Evolutionary conservation across 140 eudicot genomes (phyloP).

Genomic region (Flaveria floridana): DNA sequence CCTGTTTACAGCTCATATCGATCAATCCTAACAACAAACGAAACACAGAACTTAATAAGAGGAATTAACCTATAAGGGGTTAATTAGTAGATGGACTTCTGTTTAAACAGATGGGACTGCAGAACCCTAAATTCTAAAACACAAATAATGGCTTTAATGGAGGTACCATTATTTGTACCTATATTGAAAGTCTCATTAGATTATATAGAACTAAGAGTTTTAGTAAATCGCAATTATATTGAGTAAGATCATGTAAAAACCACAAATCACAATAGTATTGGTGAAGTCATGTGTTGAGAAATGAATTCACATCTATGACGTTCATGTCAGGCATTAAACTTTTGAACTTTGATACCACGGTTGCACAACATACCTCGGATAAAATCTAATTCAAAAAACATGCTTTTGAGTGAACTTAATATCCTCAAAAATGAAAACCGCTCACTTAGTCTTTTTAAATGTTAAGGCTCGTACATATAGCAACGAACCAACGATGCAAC

Average conservation of each 20-base stretch:
- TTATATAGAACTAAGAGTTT: background rate
- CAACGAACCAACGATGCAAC: background rate
- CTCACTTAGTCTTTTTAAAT: background rate
- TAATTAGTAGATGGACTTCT: background rate
- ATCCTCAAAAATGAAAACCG: background rate
- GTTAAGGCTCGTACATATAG: background rate
- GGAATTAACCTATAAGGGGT: background rate
- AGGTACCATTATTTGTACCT: background rate
- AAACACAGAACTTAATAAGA: background rate
- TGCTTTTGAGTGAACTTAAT: background rate
- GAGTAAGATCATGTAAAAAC: background rate
- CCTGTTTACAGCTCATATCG: background rate
- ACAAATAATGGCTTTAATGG: background rate
- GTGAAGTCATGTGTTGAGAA: background rate
- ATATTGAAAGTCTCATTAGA: background rate
- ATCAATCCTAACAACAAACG: slow-evolving; percentile 11
- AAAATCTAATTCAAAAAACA: background rate
- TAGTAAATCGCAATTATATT: background rate
- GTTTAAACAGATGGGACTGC: background rate
- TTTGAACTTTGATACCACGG: slow-evolving; percentile 10
- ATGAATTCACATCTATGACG: background rate
- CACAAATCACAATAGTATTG: background rate
- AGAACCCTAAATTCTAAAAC: slow-evolving; percentile 16
- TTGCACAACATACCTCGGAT: background rate
- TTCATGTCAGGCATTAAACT: slow-evolving; percentile 21